phyloP scores from a whole-genome alignment of 2,329 filamentous ascomycete species.

The Penicillium hordei region DNA sequence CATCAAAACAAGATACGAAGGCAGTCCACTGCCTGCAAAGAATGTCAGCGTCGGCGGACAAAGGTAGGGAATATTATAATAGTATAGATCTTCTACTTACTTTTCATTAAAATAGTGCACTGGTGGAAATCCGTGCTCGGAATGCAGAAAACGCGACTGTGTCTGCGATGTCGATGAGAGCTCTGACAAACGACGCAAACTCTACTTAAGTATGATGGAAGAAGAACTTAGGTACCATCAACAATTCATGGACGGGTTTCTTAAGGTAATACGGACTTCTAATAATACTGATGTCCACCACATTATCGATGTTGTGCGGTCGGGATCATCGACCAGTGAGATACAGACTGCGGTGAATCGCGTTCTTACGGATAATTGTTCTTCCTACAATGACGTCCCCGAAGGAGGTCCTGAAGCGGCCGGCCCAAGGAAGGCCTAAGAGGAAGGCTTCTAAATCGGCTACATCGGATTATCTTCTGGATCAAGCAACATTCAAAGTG shows the following conservation, averaged over 20 bases:
- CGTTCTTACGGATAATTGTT: too few relatives aligned
- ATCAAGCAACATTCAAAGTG: too few relatives aligned
- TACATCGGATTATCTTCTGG: too few relatives aligned
- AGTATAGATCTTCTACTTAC: background rate
- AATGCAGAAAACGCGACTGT: background rate
- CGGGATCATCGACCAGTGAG: too few relatives aligned
- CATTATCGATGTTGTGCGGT: too few relatives aligned
- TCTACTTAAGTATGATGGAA: background rate
- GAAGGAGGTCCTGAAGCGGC: too few relatives aligned
- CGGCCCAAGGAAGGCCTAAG: too few relatives aligned
- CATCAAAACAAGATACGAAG: background rate
- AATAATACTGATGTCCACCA: too few relatives aligned
- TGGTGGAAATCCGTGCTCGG: background rate
- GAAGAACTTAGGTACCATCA: slow-evolving; percentile 4
- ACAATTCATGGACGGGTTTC: background rate
- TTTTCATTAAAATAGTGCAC: background rate
- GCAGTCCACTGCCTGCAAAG: slow-evolving; percentile 3
- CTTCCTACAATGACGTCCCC: too few relatives aligned
- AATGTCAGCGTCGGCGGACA: slow-evolving; percentile 11
- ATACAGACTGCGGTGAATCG: too few relatives aligned
- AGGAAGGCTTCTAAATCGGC: too few relatives aligned
- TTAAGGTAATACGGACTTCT: background rate
- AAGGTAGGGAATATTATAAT: background rate
- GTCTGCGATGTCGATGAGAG: background rate
- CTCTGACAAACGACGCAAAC: background rate